A percentile compares a stretch with the other conserved stretches of the same genome.
These are phyloP conservation scores for Melanomma pulvis-pyrius DNA, from an alignment of 495 filamentous ascomycete genomes.

Conservation along the genomic window DNA sequence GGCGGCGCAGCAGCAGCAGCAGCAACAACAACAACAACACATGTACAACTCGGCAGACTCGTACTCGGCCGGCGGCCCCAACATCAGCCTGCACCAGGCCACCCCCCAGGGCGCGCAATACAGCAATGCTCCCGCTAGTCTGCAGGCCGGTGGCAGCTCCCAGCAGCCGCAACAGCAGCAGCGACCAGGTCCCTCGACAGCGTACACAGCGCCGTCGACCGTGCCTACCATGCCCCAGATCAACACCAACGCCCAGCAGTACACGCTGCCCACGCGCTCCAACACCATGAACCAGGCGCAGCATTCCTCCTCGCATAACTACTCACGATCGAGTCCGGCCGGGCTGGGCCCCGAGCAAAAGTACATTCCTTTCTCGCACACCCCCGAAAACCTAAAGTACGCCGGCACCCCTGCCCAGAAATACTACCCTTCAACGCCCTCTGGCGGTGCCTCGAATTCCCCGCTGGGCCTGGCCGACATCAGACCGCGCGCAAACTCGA, in stretches of 20 bases:
- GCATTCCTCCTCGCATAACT: conserved; percentile 66
- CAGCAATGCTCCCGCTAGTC: conserved; percentile 51
- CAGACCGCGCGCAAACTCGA: conserved; percentile 74
- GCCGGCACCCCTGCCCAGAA: conserved; percentile 64
- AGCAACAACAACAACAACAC: conserved; percentile 57
- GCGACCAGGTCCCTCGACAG: conserved; percentile 66
- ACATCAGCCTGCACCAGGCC: conserved; percentile 69
- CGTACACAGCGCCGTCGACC: conserved; percentile 70
- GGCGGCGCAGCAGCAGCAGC: conserved; percentile 36
- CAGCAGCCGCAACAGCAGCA: conserved; percentile 43
- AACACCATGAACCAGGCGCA: conserved; percentile 63
- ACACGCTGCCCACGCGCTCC: conserved; percentile 67
- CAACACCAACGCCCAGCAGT: conserved; percentile 59
- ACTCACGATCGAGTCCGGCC: conserved; percentile 84
- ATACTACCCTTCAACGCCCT: conserved; percentile 63
- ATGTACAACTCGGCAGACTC: conserved; percentile 55
- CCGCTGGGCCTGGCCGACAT: conserved; percentile 91
- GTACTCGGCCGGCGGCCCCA: conserved; percentile 55
- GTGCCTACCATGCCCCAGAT: conserved; percentile 72
- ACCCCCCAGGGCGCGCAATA: conserved; percentile 63
- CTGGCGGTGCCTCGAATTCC: conserved; percentile 76
- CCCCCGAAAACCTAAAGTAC: conserved; percentile 68
- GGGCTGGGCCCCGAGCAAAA: conserved; percentile 64
- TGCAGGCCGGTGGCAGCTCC: conserved; percentile 64
- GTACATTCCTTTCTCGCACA: conserved; percentile 71